Evolutionary conservation across 2,329 filamentous ascomycete genomes (phyloP), one percentile per base, ranked within the genome.

Genomic region (Fusarium sp.): DNA sequence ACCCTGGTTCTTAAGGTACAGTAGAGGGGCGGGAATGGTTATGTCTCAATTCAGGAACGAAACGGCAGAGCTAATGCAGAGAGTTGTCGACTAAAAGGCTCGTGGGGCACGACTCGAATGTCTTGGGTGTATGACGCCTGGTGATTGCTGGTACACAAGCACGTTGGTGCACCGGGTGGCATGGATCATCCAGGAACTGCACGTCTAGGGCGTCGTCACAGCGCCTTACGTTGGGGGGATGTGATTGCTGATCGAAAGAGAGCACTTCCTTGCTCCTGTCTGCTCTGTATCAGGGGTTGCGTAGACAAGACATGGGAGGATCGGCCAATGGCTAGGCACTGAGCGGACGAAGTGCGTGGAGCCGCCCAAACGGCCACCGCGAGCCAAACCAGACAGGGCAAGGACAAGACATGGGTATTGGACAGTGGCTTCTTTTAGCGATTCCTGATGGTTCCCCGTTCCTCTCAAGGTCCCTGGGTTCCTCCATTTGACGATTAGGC

Each of bases 41-140:
- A 76, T 82, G 81, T 83, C 81, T 83, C 76, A 80, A 81, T 74
- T 75, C 75, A 80, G 80, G 81, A 82, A 82, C 80, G 80, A 76
- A 74, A 68, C 62, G 63, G 62, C 53, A 68, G 49, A 71, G 71
- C 68, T 68, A 74, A 70, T 71, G 70, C 65, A 67, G 55, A 71
- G 58, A 72, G 62, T 57, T 60, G 68, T 72, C 46, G 44, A 66
- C 57, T 60, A 71, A 60, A 75, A 64, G 68, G 65, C 67, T 72
- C 64, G 65, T 70, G 66, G 71, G 71, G 67, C 74, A 63, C 49
- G 61, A 70, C 62, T 67, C 54, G 63, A 73, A 62, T 71, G 68
- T 70, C 70, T 76, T 70, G 71, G 72, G 60, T 54, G 72, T 68
- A 73, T 70, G 64, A 72, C 44, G 68, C 53, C 63, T 59, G 66